Conservation (phyloP, 1,139 yeast species). For the Candida sp. region DNA sequence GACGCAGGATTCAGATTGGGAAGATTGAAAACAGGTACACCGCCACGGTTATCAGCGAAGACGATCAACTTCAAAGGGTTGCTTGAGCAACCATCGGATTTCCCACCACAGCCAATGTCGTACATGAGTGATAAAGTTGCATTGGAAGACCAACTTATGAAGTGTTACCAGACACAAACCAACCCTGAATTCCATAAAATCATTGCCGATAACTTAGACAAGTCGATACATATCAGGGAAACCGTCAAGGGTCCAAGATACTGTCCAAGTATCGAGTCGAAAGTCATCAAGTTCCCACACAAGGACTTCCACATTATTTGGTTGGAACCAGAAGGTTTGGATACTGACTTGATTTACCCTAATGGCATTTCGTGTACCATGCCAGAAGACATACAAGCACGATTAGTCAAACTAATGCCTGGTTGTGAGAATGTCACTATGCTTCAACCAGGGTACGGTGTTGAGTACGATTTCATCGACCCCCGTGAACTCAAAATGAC, state of each 20-base stretch:
- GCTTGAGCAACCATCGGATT: slow-evolving; percentile 76
- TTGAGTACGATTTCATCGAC: slow-evolving; percentile 95
- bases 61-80: slow-evolving; percentile 71
- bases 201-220: slow-evolving; percentile 70
- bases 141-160: slow-evolving; percentile 58
- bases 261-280: slow-evolving; percentile 96
- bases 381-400: slow-evolving; percentile 91
- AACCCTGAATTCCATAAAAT: slow-evolving; percentile 76
- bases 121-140: slow-evolving; percentile 72
- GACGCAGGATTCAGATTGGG: slow-evolving; percentile 87
- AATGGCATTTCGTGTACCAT: slow-evolving; percentile 97
- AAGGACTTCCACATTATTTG: slow-evolving; percentile 82
- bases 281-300: slow-evolving; percentile 79
- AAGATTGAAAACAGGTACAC: slow-evolving; percentile 95
- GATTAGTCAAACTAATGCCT: slow-evolving; percentile 75
- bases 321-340: slow-evolving; percentile 97
- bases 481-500: slow-evolving; percentile 85
- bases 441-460: slow-evolving; percentile 98
- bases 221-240: slow-evolving; percentile 90
- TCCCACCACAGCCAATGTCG: slow-evolving; percentile 89
- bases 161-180: slow-evolving; percentile 82
- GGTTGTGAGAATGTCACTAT: slow-evolving; percentile 90
- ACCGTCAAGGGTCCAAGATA: slow-evolving; percentile 97
- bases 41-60: slow-evolving; percentile 79
- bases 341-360: slow-evolving; percentile 87